Percentiles rank a stretch among this genome's conserved stretches.
phyloP scores from a whole-genome alignment of 2,329 filamentous ascomycete species.

The Epichloe uncinata region DNA sequence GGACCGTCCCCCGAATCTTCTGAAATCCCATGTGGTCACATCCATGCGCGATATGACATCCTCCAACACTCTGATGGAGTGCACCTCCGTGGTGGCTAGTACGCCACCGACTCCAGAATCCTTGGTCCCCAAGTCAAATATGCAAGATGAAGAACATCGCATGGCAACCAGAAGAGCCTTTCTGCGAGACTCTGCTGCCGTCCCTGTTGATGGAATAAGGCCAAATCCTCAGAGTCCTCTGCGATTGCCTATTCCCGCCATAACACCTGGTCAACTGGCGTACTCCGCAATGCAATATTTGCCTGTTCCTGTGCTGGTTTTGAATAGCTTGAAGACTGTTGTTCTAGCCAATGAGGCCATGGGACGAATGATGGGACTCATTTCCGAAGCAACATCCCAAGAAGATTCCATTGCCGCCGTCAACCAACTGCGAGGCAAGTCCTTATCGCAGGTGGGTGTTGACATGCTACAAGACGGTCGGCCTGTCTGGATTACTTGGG shows the following conservation, averaged over 20 bases:
- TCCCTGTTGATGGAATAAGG: slow-evolving; percentile 12
- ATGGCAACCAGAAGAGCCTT: slow-evolving; percentile 19
- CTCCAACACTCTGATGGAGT: slow-evolving; percentile 17
- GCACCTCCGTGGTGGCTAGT: slow-evolving; percentile 17
- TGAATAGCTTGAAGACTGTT: slow-evolving; percentile 56
- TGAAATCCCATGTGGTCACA: slow-evolving; percentile 10
- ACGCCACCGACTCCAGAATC: slow-evolving; percentile 4
- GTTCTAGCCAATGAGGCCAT: slow-evolving; percentile 65
- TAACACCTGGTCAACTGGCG: slow-evolving; percentile 41
- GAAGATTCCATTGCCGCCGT: slow-evolving; percentile 32
- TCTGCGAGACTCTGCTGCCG: slow-evolving; percentile 18
- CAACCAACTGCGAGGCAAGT: slow-evolving; percentile 51
- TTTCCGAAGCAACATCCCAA: slow-evolving; percentile 26
- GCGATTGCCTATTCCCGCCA: slow-evolving; percentile 30
- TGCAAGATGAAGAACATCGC: slow-evolving; percentile 14
- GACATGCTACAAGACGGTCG: slow-evolving; percentile 58
- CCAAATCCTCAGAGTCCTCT: slow-evolving; percentile 25
- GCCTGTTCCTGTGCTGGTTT: slow-evolving; percentile 56
- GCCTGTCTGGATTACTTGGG: slow-evolving; percentile 46
- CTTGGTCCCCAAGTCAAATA: not conserved
- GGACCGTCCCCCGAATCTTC: slow-evolving; percentile 2
- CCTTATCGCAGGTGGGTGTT: slow-evolving; percentile 56
- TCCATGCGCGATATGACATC: slow-evolving; percentile 19
- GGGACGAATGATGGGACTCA: slow-evolving; percentile 48
- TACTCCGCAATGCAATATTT: slow-evolving; percentile 61